phyloP scores from a whole-genome alignment of 2,329 filamentous ascomycete species.

The Apiospora koreana region DNA sequence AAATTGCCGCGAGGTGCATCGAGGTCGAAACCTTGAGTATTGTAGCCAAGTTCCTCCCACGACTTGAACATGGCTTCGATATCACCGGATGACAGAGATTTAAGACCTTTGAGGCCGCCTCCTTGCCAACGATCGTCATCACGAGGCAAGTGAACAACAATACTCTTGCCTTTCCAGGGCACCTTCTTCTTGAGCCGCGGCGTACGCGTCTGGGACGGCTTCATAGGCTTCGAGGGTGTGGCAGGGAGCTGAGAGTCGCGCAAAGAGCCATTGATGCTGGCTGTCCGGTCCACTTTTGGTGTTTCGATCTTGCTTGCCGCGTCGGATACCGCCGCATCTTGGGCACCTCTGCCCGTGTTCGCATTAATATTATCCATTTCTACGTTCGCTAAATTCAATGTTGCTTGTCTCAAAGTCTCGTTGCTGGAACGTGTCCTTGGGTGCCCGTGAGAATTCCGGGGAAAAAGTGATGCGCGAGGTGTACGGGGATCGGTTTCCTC shows the following conservation, averaged over 20 bases:
- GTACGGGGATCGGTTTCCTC: conserved; percentile 51
- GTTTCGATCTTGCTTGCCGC: conserved; percentile 31
- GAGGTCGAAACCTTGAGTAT: conserved; percentile 68
- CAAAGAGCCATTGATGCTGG: conserved; percentile 22
- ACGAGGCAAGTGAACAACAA: conserved; percentile 68
- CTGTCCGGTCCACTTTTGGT: conserved; percentile 32
- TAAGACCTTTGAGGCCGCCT: conserved; percentile 48
- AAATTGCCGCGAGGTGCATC: conserved; percentile 40
- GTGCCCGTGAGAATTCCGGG: conserved; percentile 36
- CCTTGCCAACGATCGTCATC: conserved; percentile 64
- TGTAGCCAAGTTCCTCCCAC: conserved; percentile 72
- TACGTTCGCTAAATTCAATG: conserved; percentile 25
- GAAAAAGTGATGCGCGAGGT: conserved; percentile 43
- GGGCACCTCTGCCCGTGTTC: conserved; percentile 19
- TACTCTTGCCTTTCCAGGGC: conserved; percentile 74
- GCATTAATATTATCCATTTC: conserved; percentile 29
- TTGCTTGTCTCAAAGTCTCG: conserved; percentile 53
- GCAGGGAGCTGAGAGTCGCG: conserved; percentile 20
- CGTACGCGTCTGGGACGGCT: conserved; percentile 44
- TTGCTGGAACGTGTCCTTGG: conserved; percentile 53
- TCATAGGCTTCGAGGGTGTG: conserved; percentile 33
- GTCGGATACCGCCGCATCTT: conserved; percentile 29
- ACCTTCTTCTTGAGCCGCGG: conserved; percentile 71
- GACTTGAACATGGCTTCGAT: conserved; percentile 62
- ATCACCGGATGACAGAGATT: conserved; percentile 56